These are phyloP conservation scores for Salix exigua DNA, from an alignment of 345 rosid genomes.

Conservation along the genomic window DNA sequence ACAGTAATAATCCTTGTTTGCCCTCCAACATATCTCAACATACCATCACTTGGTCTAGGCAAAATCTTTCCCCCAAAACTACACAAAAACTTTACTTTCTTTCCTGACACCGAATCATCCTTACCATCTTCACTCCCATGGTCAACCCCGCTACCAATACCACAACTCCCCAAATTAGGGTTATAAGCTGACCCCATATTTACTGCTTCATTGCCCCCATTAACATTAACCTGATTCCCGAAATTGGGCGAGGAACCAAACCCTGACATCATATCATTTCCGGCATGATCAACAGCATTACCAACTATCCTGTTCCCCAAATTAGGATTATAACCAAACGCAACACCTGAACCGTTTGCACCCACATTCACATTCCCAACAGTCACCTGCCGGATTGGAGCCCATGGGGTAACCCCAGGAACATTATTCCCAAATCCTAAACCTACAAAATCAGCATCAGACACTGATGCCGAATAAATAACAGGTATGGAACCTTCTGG, in stretches of 20 bases:
- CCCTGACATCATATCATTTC: slow-evolving; percentile 33
- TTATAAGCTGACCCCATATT: slow-evolving; percentile 2
- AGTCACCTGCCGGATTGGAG: slow-evolving; percentile 28
- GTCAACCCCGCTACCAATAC: slow-evolving; percentile 38
- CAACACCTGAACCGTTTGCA: slow-evolving; percentile 31
- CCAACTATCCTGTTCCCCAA: slow-evolving; percentile 39
- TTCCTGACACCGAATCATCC: slow-evolving; percentile 51
- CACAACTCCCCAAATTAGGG: slow-evolving; percentile 27
- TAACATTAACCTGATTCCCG: slow-evolving; percentile 27
- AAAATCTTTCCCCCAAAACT: slow-evolving; percentile 74
- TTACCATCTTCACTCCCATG: slow-evolving; percentile 52
- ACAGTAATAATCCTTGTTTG: slow-evolving; percentile 63
- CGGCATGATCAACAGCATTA: slow-evolving; percentile 46
- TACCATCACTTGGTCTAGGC: slow-evolving; percentile 76
- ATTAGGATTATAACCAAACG: slow-evolving; percentile 32
- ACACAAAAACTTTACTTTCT: slow-evolving; percentile 63
- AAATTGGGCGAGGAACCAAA: slow-evolving; percentile 27
- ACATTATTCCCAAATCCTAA: slow-evolving; percentile 40
- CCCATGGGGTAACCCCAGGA: slow-evolving; percentile 35
- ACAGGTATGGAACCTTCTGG: slow-evolving; percentile 39
- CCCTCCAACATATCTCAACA: slow-evolving; percentile 74
- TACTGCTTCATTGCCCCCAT: slow-evolving; percentile 27
- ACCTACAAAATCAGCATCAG: slow-evolving; percentile 46
- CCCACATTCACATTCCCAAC: slow-evolving; percentile 37
- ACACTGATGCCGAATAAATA: slow-evolving; percentile 38